These are phyloP conservation scores for Emergomyces orientalis DNA, from an alignment of 2,329 filamentous ascomycete species.

Conservation along the genomic window DNA sequence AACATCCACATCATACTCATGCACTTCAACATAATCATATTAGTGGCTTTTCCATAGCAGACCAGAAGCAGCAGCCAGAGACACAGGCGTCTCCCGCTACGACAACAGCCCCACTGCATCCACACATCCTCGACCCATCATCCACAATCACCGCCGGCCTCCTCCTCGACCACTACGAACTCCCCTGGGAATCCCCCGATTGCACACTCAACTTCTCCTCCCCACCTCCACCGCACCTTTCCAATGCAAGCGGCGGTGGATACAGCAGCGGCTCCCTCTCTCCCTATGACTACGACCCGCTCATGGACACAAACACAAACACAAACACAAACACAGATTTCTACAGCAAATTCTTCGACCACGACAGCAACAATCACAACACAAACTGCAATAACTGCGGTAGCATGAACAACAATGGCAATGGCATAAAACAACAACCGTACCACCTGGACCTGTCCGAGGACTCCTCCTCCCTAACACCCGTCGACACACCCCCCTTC, in stretches of 20 bases:
- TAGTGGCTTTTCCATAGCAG: slow-evolving; percentile 2
- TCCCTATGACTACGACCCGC: neutral
- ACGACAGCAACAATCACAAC: neutral
- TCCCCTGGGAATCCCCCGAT: slow-evolving; percentile 2
- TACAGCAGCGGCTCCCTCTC: neutral
- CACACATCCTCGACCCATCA: slow-evolving; percentile 1
- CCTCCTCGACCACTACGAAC: slow-evolving; percentile 5
- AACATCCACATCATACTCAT: slow-evolving; percentile 9
- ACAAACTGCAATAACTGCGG: neutral
- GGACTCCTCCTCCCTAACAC: neutral
- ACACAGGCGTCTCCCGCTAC: neutral
- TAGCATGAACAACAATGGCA: neutral
- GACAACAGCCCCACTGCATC: neutral
- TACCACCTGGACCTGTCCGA: neutral
- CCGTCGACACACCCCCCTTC: slow-evolving; percentile 12
- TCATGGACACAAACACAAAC: neutral
- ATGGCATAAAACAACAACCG: neutral
- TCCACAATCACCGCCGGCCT: neutral
- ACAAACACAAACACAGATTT: neutral
- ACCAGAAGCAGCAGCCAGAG: neutral
- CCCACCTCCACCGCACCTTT: neutral
- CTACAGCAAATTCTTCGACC: neutral
- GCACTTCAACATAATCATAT: slow-evolving; percentile 9
- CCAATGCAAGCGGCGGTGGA: no score
- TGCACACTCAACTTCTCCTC: slow-evolving; percentile 1